Conservation (phyloP, 1,284 basidiomycete genomes). For the Puccinia triticina region DNA sequence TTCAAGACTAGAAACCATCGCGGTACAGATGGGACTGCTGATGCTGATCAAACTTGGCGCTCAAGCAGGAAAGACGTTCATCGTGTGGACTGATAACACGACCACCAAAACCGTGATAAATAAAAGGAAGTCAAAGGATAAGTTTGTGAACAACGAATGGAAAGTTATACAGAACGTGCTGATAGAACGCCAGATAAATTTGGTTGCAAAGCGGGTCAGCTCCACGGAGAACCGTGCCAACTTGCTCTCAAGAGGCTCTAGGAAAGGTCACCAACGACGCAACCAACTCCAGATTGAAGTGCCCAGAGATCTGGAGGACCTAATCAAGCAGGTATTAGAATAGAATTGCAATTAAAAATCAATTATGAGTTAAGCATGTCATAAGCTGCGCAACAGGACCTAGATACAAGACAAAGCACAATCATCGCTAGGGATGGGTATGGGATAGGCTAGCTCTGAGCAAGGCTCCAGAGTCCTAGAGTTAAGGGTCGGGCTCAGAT, state of each 20-base stretch:
- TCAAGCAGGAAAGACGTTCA: background rate
- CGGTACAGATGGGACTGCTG: background rate
- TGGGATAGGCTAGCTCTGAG: too few relatives aligned
- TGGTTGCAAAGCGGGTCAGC: background rate
- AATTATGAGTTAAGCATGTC: too few relatives aligned
- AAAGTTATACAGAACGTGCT: background rate
- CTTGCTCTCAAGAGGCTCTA: background rate
- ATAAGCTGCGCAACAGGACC: too few relatives aligned
- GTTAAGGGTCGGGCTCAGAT: too few relatives aligned
- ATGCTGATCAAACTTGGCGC: background rate
- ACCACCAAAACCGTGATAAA: background rate
- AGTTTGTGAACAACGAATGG: slow-evolving; percentile 4
- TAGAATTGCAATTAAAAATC: too few relatives aligned
- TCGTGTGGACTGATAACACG: slow-evolving; percentile 20
- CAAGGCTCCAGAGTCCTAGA: too few relatives aligned
- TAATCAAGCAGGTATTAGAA: too few relatives aligned
- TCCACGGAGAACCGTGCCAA: background rate
- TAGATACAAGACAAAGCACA: too few relatives aligned
- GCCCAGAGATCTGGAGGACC: too few relatives aligned
- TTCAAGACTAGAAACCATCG: slow-evolving; percentile 2
- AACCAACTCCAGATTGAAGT: too few relatives aligned
- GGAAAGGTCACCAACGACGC: too few relatives aligned
- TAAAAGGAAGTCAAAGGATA: background rate
- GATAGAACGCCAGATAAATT: background rate
- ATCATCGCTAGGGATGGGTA: too few relatives aligned